Conservation (phyloP, 2,329 filamentous ascomycete genomes). For the Colletotrichum tabaci region DNA sequence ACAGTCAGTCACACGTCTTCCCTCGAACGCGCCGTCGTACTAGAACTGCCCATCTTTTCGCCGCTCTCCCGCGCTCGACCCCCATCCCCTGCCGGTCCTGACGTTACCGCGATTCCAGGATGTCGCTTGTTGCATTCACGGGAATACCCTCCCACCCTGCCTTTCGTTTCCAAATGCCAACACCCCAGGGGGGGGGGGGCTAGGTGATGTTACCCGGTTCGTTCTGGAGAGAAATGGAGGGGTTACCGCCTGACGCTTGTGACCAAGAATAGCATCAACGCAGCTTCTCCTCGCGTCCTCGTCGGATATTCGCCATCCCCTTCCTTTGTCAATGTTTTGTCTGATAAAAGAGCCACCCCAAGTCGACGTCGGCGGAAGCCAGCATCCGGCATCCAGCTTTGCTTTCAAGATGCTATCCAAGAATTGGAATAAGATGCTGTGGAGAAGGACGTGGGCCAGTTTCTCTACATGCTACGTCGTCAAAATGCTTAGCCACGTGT, state of each 20-base stretch:
- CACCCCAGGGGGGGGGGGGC: conserved; percentile 5
- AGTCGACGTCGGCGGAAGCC: conserved; percentile 6
- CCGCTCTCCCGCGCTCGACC: conserved; percentile 35
- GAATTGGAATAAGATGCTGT: conserved; percentile 7
- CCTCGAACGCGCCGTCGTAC: neutral
- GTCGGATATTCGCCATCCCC: conserved; percentile 31
- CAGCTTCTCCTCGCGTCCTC: conserved; percentile 10
- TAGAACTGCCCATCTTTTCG: conserved; percentile 2
- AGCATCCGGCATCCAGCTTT: conserved; percentile 20
- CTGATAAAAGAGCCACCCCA: conserved; percentile 27
- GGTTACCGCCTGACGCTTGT: conserved; percentile 8
- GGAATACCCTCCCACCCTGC: neutral
- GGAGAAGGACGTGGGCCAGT: conserved; percentile 18
- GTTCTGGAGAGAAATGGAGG: conserved; percentile 7
- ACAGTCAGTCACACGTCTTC: neutral
- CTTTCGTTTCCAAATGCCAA: conserved; percentile 25
- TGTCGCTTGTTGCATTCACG: conserved; percentile 3
- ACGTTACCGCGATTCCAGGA: neutral
- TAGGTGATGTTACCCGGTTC: neutral
- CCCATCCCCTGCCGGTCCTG: conserved; percentile 5
- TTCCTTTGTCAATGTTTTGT: conserved; percentile 32
- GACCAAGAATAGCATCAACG: conserved; percentile 35
- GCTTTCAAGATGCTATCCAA: neutral
- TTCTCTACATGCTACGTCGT: conserved; percentile 30
- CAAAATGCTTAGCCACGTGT: conserved; percentile 40